Evolutionary conservation across 2,329 filamentous ascomycete genomes (phyloP).

Genomic region (Arthrocladium fulminans): DNA sequence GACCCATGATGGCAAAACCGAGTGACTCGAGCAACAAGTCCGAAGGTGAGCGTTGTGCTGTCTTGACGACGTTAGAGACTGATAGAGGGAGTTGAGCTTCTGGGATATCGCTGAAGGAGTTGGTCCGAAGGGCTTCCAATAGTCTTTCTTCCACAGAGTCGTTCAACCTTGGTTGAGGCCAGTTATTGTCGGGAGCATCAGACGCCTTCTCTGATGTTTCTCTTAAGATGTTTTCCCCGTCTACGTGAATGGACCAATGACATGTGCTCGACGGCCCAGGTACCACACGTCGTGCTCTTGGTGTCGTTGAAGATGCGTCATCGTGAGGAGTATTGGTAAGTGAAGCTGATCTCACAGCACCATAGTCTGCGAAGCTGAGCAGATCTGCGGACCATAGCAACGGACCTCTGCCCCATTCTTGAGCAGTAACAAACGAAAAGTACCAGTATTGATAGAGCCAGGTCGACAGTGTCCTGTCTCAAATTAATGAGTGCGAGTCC

Average conservation of each 20-base stretch:
- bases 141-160: constrained; percentile 7
- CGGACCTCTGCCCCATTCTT: constrained; percentile 13
- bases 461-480: constrained; percentile 4
- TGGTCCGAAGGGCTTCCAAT: constrained; percentile 16
- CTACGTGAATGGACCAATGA: constrained; percentile 12
- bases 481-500: neutral
- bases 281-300: neutral
- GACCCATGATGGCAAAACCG: constrained; percentile 25
- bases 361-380: constrained; percentile 2
- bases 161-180: neutral
- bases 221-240: constrained; percentile 1
- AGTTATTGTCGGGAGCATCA: neutral
- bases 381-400: constrained; percentile 8
- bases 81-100: constrained; percentile 21
- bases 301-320: neutral
- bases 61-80: constrained; percentile 19
- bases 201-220: neutral
- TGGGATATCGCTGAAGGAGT: constrained; percentile 25
- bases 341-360: neutral
- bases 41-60: constrained; percentile 16
- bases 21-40: constrained; percentile 23
- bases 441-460: constrained; percentile 16
- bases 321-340: neutral
- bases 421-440: constrained; percentile 12
- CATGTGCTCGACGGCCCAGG: constrained; percentile 7